phyloP scores from a whole-genome alignment of 148 eudicot genomes.

The Cornus florida region DNA sequence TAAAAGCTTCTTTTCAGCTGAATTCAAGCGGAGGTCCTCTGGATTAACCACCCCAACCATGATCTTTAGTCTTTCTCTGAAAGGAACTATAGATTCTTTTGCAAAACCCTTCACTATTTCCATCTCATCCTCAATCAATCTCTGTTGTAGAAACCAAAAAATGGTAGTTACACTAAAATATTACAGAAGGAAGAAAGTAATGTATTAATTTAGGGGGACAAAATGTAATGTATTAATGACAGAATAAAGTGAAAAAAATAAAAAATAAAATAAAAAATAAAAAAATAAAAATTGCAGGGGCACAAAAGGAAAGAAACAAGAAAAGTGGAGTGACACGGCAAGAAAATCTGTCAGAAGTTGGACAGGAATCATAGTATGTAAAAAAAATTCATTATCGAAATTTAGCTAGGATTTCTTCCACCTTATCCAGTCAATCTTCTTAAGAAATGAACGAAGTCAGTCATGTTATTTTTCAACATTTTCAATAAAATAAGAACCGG shows the following conservation, averaged over 20 bases:
- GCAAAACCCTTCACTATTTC: conserved; percentile 62
- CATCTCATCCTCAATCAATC: conserved; percentile 55
- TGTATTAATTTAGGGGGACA: too few relatives aligned
- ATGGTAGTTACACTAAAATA: background rate
- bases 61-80: conserved; percentile 86
- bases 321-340: background rate
- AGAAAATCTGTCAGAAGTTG: background rate
- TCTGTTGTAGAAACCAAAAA: conserved; percentile 37
- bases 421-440: background rate
- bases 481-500: too few relatives aligned
- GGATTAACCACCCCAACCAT: conserved; percentile 75
- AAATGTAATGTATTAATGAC: background rate
- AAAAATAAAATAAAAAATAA: too few relatives aligned
- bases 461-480: too few relatives aligned
- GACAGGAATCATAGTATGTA: background rate
- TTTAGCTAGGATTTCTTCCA: background rate
- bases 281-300: background rate
- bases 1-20: conserved; percentile 81
- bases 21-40: conserved; percentile 69
- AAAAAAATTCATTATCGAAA: background rate
- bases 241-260: background rate
- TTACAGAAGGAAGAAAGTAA: background rate
- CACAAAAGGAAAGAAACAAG: background rate
- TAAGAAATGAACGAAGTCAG: too few relatives aligned
- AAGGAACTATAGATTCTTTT: conserved; percentile 59